phyloP scores from a whole-genome alignment of 139 green algal species.

The Raphidocelis subcapitata region DNA sequence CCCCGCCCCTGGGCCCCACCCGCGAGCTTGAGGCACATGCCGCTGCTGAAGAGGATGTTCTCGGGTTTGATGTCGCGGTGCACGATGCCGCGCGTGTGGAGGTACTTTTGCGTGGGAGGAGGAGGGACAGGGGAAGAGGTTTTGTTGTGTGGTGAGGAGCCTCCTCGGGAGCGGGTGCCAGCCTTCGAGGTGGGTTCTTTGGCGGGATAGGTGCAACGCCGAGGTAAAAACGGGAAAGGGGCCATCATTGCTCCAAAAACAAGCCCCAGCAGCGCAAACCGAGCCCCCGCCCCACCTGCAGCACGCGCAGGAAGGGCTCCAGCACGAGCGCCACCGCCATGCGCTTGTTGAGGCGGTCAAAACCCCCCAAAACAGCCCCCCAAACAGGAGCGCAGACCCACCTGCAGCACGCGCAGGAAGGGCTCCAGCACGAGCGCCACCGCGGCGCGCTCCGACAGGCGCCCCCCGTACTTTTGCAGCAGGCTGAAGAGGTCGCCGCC shows the following conservation, averaged over 20 bases:
- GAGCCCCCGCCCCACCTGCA: constrained; percentile 27
- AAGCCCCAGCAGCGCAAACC: too few relatives aligned
- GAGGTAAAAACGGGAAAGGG: too few relatives aligned
- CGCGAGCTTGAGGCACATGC: constrained; percentile 49
- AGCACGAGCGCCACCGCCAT: constrained; percentile 59
- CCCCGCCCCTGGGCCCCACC: not conserved
- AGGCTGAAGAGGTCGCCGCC: constrained; percentile 55
- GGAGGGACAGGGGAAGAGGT: too few relatives aligned
- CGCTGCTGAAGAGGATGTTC: constrained; percentile 49
- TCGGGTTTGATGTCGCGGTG: constrained; percentile 62
- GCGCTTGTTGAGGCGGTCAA: constrained; percentile 43
- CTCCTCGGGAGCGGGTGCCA: too few relatives aligned
- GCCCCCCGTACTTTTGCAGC: constrained; percentile 52
- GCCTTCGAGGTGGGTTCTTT: too few relatives aligned
- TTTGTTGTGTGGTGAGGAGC: too few relatives aligned
- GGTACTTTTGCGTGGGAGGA: constrained; percentile 44
- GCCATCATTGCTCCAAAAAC: too few relatives aligned
- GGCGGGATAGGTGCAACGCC: too few relatives aligned
- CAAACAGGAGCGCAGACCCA: not conserved
- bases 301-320: constrained; percentile 57
- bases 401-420: constrained; percentile 56
- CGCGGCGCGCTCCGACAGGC: constrained; percentile 46
- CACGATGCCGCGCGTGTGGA: constrained; percentile 48
- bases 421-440: constrained; percentile 61
- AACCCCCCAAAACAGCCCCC: too few relatives aligned